Evolutionary conservation across 2,329 filamentous ascomycete species (phyloP), one percentile per base, ranked within the genome.

Genomic region (Fusarium mundagurra): DNA sequence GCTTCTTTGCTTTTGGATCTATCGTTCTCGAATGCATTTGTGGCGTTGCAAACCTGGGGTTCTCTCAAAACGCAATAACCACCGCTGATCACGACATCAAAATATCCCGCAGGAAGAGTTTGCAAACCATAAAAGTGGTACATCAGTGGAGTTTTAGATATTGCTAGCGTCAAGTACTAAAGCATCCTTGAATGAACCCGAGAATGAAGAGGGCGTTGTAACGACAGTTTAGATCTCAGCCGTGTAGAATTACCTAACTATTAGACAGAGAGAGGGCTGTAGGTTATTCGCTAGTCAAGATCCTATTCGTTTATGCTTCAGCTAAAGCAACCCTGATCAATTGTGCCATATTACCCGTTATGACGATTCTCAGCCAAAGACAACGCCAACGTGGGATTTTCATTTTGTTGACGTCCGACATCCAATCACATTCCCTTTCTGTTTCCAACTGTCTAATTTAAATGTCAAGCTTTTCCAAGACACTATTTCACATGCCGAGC

Each of bases 61-160:
- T 61, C 38, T 50, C 44, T 45, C 62, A 61, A 64, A 65, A 69
- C 76, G 74, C 76, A 72, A 78, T 78, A 51, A 39, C 31, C 43
- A 69, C 48, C 54, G 69, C 66, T 62, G 62, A 78, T 78, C 74
- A 75, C 77, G 77, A 78, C 77, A 78, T 78, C 57, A 68, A 58
- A 67, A 50, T 51, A 58, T 50, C 48, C 20, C 45, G 39, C 53
- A 34, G 43, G 24, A 71, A 73, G 68, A 61, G 64, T 67, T 65
- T 64, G 70, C 60, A 68, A 68, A 71, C 34, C 36, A 61, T 74
- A 64, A 66, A 70, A 77, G 76, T 77, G 76, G 71, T 55, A 17
- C 53, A 48, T 39, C 47, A 76, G 70, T 63, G 73, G 68, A 69
- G 53, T 61, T 64, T 31, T 50, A 12, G 33, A 59, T 20, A 51